phyloP scores from a whole-genome alignment of 768 basidiomycete species.

The Omphalotus guepiniiformis region DNA sequence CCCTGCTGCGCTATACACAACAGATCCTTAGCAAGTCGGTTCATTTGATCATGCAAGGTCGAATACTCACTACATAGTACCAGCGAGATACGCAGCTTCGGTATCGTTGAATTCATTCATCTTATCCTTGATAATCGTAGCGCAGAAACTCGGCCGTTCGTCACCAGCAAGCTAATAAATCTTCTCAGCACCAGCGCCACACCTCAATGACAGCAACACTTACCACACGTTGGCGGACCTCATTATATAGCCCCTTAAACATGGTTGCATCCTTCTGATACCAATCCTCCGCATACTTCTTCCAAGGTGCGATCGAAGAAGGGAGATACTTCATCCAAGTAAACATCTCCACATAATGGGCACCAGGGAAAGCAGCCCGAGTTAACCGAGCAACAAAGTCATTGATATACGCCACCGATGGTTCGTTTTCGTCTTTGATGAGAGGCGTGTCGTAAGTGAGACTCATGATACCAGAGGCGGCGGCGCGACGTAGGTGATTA shows the following conservation, averaged over 20 bases:
- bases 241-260: slow-evolving; percentile 10
- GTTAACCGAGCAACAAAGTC: slow-evolving; percentile 23
- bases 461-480: slow-evolving; percentile 14
- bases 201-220: background rate
- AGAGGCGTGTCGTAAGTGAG: slow-evolving; percentile 16
- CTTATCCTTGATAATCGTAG: background rate
- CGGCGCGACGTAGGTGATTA: slow-evolving; percentile 17
- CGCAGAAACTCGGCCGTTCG: slow-evolving; percentile 11
- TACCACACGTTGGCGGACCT: slow-evolving; percentile 11
- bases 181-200: background rate
- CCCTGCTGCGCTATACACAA: slow-evolving; percentile 1
- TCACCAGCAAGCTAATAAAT: background rate
- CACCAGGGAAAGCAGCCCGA: slow-evolving; percentile 28
- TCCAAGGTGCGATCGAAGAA: slow-evolving; percentile 20
- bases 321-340: slow-evolving; percentile 30
- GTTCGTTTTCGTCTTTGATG: slow-evolving; percentile 11
- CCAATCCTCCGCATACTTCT: slow-evolving; percentile 12
- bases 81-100: slow-evolving; percentile 1
- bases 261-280: slow-evolving; percentile 9
- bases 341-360: slow-evolving; percentile 30
- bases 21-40: background rate
- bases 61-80: background rate
- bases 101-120: slow-evolving; percentile 1
- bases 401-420: slow-evolving; percentile 11
- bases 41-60: background rate